Evolutionary conservation across 177 flowering plant species (phyloP).

Genomic region (Viscum album): DNA sequence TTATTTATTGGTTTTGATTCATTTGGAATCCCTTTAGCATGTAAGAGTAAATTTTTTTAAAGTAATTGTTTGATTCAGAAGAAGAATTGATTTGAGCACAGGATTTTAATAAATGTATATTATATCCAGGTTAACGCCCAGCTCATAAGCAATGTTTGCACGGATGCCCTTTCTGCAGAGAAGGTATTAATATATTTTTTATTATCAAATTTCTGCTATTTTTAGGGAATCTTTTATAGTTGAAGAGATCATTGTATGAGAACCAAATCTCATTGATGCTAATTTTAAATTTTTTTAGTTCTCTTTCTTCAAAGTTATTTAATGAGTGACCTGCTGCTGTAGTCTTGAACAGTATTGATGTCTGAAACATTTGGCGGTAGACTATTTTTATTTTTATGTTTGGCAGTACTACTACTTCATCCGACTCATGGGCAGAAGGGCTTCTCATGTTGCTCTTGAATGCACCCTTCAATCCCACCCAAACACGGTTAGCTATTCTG

Average conservation of each 20-base stretch:
- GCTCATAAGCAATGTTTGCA: slow-evolving; percentile 94
- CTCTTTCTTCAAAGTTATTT: too few relatives aligned
- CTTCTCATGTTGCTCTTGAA: slow-evolving; percentile 93
- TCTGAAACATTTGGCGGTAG: not conserved
- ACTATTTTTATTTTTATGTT: not conserved
- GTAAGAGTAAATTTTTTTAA: too few relatives aligned
- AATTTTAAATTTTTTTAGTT: too few relatives aligned
- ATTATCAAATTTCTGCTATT: not conserved
- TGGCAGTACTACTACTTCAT: slow-evolving; percentile 92
- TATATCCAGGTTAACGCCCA: slow-evolving; percentile 78
- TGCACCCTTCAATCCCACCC: slow-evolving; percentile 99
- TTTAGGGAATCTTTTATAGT: not conserved
- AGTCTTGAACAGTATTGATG: too few relatives aligned
- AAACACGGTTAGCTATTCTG: slow-evolving; percentile 58
- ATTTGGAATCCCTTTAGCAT: too few relatives aligned
- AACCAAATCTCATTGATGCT: too few relatives aligned
- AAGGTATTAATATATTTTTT: slow-evolving; percentile 44
- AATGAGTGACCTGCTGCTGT: not conserved
- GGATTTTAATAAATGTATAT: too few relatives aligned
- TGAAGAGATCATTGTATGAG: not conserved
- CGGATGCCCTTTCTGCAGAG: slow-evolving; percentile 97
- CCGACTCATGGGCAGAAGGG: slow-evolving; percentile 93
- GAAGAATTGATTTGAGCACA: too few relatives aligned
- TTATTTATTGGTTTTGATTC: too few relatives aligned
- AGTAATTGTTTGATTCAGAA: too few relatives aligned